Evolutionary conservation across 352 stramenopile species (phyloP), one percentile per base, ranked within the genome.

Genomic region (Globisporangium barbulae): DNA sequence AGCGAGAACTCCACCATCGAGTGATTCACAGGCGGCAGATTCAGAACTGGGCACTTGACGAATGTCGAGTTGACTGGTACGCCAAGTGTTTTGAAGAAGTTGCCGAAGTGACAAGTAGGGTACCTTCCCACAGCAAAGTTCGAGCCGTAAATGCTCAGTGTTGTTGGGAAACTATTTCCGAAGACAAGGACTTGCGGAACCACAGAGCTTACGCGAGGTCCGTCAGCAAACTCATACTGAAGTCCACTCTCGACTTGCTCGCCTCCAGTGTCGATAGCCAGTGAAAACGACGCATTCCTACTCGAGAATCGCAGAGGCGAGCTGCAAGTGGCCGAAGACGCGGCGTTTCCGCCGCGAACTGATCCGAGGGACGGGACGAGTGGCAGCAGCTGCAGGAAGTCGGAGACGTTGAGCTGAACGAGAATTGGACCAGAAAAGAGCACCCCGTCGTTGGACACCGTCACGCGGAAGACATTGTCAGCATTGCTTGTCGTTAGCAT

Each of bases 391-490:
- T 62, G 50, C 12, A 74, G 50, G 6, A 59, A 28, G 1, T 39
- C 39, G 12, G 41, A n/a, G 8, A 3, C 6, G 28, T 68, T 44
- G 19, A 71, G 12, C 1, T 21, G n/a, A 28, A 72, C 25, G 10
- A 39, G 21, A 33, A 55, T 44, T 21, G 52, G n/a, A 30, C 33
- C 2, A 33, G 75, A 81, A 63, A 73, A 84, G 17, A 64, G 5
- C 3, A 68, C 12, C 0, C 71, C 69, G 19, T 82, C 68, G 58
- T 81, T 81, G 2, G 72, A 75, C 28, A 77, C 60, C 13, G 76
- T 65, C 35, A 82, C 55, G 44, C 50, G 54, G 37, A 80, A 15
- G 13, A 64, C 39, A 41, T 70, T 45, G 1, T 44, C 55, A 19
- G 50, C 0, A 22, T 7, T 31, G 47, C 35, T 55, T 21, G 33